These are phyloP conservation scores for Curvularia spicifera DNA, from an alignment of 2,329 filamentous ascomycete species.

Conservation along the genomic window DNA sequence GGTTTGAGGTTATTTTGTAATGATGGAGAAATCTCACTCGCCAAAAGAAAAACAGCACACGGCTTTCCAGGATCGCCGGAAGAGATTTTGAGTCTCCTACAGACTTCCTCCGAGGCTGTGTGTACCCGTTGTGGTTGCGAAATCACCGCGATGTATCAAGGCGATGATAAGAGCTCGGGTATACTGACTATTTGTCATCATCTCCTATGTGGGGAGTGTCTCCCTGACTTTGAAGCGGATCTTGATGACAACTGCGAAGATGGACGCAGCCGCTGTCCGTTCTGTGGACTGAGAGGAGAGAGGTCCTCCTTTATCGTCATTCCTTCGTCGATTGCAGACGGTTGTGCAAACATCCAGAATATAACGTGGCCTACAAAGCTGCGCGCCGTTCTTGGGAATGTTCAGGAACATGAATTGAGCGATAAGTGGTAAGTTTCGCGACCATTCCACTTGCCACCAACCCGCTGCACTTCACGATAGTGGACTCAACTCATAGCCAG, in stretches of 20 bases:
- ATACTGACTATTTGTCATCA: constrained; percentile 34
- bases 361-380: neutral
- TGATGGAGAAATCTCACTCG: constrained; percentile 11
- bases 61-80: constrained; percentile 7
- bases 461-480: too few species aligned
- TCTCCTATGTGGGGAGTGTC: constrained; percentile 46
- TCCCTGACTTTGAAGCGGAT: constrained; percentile 27
- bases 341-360: neutral
- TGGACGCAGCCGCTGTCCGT: constrained; percentile 23
- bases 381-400: neutral
- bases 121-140: constrained; percentile 18
- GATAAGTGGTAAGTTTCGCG: neutral
- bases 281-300: neutral
- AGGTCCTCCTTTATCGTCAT: neutral
- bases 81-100: constrained; percentile 17
- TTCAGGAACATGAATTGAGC: neutral
- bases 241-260: constrained; percentile 17
- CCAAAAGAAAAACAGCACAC: neutral
- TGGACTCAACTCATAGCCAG: neutral
- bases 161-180: constrained; percentile 14
- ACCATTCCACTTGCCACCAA: neutral
- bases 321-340: neutral
- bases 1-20: constrained; percentile 39
- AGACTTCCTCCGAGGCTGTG: constrained; percentile 9
- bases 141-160: constrained; percentile 4